Evolutionary conservation across 1,284 basidiomycete genomes (phyloP), one percentile per base, ranked within the genome.

Genomic region (Apiotrichum akiyoshidainum): DNA sequence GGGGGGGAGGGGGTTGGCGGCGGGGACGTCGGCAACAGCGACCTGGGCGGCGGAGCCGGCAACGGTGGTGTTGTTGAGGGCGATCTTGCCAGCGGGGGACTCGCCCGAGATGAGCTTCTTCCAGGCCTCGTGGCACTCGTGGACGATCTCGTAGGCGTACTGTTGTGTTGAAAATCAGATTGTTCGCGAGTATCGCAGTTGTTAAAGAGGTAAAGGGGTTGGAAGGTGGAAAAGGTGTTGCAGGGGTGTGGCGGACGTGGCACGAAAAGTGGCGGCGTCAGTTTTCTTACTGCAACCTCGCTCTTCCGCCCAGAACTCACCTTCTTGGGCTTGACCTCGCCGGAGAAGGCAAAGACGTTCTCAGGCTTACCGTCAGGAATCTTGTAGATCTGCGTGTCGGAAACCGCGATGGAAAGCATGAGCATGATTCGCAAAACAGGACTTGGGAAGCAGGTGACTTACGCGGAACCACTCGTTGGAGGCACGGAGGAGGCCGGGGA

Each of bases 41-140:
- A 83, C 82, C 74, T 95, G 89, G 60, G 83, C 82, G 73, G 83
- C 80, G 63, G 90, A 88, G 72, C 87, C 87, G 69, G 84, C 81
- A 68, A 88, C 80, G 61, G 90, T 86, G 55, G 79, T 69, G 81
- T 84, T 85, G 66, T 71, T 69, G 63, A 91, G 90, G 60, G 88
- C 86, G 62, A 94, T 76, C 58, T 90, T 77, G 47, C 85, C 69
- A 62, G 87, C 85, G 47, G 86, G 83, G 45, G 72, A 58, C 68
- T 97, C 90, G 65, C 93, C 93, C 60, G 80, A 81, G 76, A 94
- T 84, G 71, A 99, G 86, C 75, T 91, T 90, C 76, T 92, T 92
- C 96, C 96, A 99, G 49, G 95, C 91, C 80, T 98, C 95, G 79
- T 99, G 89, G 81, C 92, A 95, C 80, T 99, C 96, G 80, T 95